Evolutionary conservation across 306 rosid genomes (phyloP), one percentile per base, ranked within the genome.

Genomic region (Citrullus colocynthis): DNA sequence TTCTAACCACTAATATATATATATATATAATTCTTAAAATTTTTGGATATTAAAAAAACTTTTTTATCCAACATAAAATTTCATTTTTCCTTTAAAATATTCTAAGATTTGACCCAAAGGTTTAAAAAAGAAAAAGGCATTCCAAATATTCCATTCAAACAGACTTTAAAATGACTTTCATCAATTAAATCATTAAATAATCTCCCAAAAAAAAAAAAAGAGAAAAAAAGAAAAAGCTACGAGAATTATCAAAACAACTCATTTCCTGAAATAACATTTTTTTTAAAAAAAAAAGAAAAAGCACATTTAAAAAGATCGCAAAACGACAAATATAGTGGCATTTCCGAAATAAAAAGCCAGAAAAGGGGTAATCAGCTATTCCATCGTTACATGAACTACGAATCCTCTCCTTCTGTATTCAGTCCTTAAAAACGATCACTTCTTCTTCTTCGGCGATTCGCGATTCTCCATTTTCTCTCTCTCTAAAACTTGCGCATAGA

Each of bases 311-410:
- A 14, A 32, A 36, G 32, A 8, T 2, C 2, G 18, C 15, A 37
- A 80, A 52, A 66, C 56, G 84, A 79, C 79, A 77, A 21, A 70
- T 6, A 32, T 63, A 60, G 32, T 88, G 98, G 96, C 88, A 88
- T 67, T 82, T 75, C 28, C 32, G 98, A 85, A 87, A 48, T 85
- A 85, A 86, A 4, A 16, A 7, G 0, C 72, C 67, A 62, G 3
- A 64, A 32, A 11, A 78, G 85, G 79, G 96, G 89, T 88, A 87
- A 80, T 63, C 5, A 34, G 7, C 2, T 9, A 24, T 65, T 16
- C 5, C 11, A 5, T 67, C 81, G 70, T 87, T 95, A 95, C 95
- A 84, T 95, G 90, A 88, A 89, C 85, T 81, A 81, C 56, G 66
- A 81, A 66, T 11, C 55, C 63, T 41, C 49, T 5, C 17, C 5